These are phyloP conservation scores for Sporisorium sorghi DNA, from an alignment of 1,284 basidiomycete genomes.

Conservation along the genomic window DNA sequence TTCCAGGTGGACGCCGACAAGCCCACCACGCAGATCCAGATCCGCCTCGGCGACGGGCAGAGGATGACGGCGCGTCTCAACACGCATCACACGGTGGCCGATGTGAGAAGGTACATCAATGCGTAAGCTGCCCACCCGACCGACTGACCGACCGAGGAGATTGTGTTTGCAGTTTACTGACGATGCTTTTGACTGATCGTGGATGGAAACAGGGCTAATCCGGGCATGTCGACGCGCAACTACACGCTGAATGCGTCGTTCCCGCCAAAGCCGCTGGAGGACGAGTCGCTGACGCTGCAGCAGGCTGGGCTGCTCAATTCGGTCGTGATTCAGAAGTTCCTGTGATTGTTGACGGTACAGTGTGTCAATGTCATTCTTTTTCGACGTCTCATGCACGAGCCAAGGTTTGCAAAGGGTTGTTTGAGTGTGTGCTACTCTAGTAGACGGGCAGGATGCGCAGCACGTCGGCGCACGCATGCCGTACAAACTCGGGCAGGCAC, in stretches of 20 bases:
- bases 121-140: slow-evolving; percentile 78
- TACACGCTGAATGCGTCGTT: slow-evolving; percentile 65
- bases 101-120: slow-evolving; percentile 87
- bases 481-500: slow-evolving; percentile 45
- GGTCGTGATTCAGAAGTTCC: slow-evolving; percentile 65
- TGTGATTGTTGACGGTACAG: slow-evolving; percentile 10
- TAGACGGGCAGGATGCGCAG: slow-evolving; percentile 49
- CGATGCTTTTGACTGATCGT: background rate
- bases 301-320: slow-evolving; percentile 64
- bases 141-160: background rate
- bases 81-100: slow-evolving; percentile 86
- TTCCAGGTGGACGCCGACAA: slow-evolving; percentile 82
- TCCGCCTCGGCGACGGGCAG: slow-evolving; percentile 87
- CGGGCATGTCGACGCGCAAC: slow-evolving; percentile 57
- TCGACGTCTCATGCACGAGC: background rate
- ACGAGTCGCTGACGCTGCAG: slow-evolving; percentile 61
- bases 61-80: slow-evolving; percentile 91
- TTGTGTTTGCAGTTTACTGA: background rate
- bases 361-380: slow-evolving; percentile 8
- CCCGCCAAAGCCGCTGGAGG: slow-evolving; percentile 65
- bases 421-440: no score
- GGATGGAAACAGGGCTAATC: slow-evolving; percentile 44
- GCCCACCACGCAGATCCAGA: slow-evolving; percentile 90
- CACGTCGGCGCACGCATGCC: slow-evolving; percentile 37
- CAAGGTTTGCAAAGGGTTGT: no score